Conservation (phyloP, 805 yeast species). For the Wickerhamomyces chaumierensis region DNA sequence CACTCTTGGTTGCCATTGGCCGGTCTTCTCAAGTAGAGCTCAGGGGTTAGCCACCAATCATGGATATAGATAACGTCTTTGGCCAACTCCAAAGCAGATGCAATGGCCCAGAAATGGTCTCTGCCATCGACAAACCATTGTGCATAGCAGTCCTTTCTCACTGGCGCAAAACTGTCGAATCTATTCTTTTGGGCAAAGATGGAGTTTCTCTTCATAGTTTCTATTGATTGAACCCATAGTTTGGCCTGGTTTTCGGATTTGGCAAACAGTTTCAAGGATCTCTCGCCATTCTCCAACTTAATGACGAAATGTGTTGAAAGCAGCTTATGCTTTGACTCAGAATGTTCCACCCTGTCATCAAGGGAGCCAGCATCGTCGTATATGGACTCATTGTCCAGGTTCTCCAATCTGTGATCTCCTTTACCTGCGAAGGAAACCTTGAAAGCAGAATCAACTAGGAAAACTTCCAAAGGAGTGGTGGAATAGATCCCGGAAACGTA, state of each 20-base stretch:
- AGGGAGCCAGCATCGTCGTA: conserved; percentile 20
- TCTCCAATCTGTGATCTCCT: conserved; percentile 19
- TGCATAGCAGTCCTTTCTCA: conserved; percentile 73
- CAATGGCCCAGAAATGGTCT: conserved; percentile 93
- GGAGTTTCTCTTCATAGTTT: conserved; percentile 53
- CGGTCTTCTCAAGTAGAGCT: conserved; percentile 84
- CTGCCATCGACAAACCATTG: conserved; percentile 97
- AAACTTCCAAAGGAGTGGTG: conserved; percentile 84
- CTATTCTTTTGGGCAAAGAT: conserved; percentile 68
- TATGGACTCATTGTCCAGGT: conserved; percentile 27
- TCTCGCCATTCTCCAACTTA: conserved; percentile 60
- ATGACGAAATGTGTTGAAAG: conserved; percentile 45
- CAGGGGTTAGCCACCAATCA: conserved; percentile 99
- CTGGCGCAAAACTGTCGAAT: conserved; percentile 88
- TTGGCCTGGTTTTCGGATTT: conserved; percentile 52
- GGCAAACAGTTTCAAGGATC: conserved; percentile 65
- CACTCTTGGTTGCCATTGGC: conserved; percentile 91
- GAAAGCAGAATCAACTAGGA: conserved; percentile 74
- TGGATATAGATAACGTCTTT: conserved; percentile 88
- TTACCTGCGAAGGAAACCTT: conserved; percentile 38
- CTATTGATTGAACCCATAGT: conserved; percentile 68
- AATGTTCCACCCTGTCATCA: conserved; percentile 15
- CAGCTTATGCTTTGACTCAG: conserved; percentile 19
- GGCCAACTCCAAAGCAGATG: conserved; percentile 88
- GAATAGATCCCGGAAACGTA: conserved; percentile 80